These are phyloP conservation scores for Suhomyces sp. DNA, from an alignment of 805 yeast species.

Conservation along the genomic window DNA sequence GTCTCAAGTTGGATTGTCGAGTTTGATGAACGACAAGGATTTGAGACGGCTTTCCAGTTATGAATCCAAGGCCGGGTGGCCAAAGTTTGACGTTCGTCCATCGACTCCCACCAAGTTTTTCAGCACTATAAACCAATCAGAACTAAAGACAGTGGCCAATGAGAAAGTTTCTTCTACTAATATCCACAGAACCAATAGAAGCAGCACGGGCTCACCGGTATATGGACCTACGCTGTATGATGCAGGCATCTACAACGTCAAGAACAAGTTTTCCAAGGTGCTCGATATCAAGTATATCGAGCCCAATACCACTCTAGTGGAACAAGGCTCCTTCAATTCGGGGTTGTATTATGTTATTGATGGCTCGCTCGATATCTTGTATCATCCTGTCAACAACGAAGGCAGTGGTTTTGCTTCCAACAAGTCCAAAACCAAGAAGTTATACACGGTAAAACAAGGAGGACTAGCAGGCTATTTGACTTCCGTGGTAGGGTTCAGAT, in stretches of 20 bases:
- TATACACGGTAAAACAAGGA: slow-evolving; percentile 67
- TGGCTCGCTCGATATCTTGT: slow-evolving; percentile 64
- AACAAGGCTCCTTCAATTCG: slow-evolving; percentile 61
- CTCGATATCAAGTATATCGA: slow-evolving; percentile 54
- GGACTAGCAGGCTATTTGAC: slow-evolving; percentile 88
- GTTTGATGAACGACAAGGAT: slow-evolving; percentile 15
- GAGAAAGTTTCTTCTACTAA: neutral
- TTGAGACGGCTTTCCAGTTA: slow-evolving; percentile 8
- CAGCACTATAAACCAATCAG: slow-evolving; percentile 26
- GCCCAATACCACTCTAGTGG: slow-evolving; percentile 55
- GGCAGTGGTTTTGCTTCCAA: neutral
- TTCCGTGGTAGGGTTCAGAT: slow-evolving; percentile 71
- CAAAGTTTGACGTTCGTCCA: slow-evolving; percentile 10
- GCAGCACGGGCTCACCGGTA: neutral
- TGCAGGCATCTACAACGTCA: slow-evolving; percentile 50
- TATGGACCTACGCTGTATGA: slow-evolving; percentile 3
- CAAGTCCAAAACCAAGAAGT: slow-evolving; percentile 20
- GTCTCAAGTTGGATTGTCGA: slow-evolving; percentile 28
- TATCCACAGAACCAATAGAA: neutral
- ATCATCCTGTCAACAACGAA: slow-evolving; percentile 30
- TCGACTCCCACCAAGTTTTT: slow-evolving; percentile 27
- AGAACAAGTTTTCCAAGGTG: slow-evolving; percentile 55
- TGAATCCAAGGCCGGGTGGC: slow-evolving; percentile 17
- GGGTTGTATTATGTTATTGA: slow-evolving; percentile 81
- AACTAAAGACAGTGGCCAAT: neutral